These are phyloP conservation scores for Jamesozyma jinghongensis DNA, from an alignment of 805 yeast species.

Conservation along the genomic window DNA sequence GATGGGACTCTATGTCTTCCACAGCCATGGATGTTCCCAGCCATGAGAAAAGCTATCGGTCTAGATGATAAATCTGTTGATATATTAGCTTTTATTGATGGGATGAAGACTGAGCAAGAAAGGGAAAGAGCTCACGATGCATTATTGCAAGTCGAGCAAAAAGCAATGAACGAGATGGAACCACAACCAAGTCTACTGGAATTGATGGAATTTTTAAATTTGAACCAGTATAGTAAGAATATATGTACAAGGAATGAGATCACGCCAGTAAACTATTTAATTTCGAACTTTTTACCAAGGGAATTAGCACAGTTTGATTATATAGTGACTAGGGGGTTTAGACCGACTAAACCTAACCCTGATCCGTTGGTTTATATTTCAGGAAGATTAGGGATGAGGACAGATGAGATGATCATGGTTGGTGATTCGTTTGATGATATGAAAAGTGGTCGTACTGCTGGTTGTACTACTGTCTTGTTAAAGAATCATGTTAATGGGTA, in stretches of 20 bases:
- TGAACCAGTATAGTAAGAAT: slow-evolving; percentile 36
- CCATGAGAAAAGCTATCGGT: slow-evolving; percentile 54
- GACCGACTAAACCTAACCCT: slow-evolving; percentile 63
- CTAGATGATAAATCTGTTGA: slow-evolving; percentile 39
- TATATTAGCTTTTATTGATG: slow-evolving; percentile 42
- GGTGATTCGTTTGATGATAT: slow-evolving; percentile 70
- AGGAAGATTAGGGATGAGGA: slow-evolving; percentile 36
- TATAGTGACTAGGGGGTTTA: slow-evolving; percentile 51
- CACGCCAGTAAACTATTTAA: slow-evolving; percentile 45
- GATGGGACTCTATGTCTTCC: slow-evolving; percentile 69
- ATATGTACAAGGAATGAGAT: slow-evolving; percentile 56
- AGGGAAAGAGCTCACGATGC: slow-evolving; percentile 38
- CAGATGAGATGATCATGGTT: slow-evolving; percentile 50
- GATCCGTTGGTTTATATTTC: slow-evolving; percentile 53
- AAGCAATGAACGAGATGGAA: slow-evolving; percentile 52
- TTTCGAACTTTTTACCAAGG: slow-evolving; percentile 36
- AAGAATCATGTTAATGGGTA: slow-evolving; percentile 43
- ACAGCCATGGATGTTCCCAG: slow-evolving; percentile 48
- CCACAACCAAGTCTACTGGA: slow-evolving; percentile 40
- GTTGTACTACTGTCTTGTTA: slow-evolving; percentile 47
- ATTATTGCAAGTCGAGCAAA: slow-evolving; percentile 46
- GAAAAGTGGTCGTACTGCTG: slow-evolving; percentile 55
- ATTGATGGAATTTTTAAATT: slow-evolving; percentile 31
- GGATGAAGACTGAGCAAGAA: slow-evolving; percentile 32
- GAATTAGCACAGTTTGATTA: slow-evolving; percentile 36